Percentiles rank a stretch among this genome's conserved stretches.
These are phyloP conservation scores for Pseudogymnoascus sp. DNA, from an alignment of 2,329 filamentous ascomycete genomes.

Conservation along the genomic window DNA sequence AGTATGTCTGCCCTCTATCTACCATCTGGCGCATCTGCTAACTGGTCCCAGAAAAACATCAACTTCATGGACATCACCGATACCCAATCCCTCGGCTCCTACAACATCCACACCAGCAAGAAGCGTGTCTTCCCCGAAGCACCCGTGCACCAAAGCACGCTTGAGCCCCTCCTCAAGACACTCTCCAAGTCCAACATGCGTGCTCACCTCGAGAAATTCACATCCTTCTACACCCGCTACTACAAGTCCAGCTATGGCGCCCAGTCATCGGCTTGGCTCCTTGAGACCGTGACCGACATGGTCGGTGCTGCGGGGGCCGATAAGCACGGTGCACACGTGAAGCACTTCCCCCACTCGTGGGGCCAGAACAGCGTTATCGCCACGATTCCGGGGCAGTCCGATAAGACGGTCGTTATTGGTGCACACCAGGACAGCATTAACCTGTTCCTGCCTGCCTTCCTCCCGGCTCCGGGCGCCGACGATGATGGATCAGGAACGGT, in stretches of 20 bases:
- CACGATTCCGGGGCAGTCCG: constrained; percentile 75
- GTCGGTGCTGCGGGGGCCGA: constrained; percentile 64
- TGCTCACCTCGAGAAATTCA: constrained; percentile 68
- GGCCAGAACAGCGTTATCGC: constrained; percentile 86
- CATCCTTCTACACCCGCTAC: constrained; percentile 73
- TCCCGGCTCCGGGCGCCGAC: constrained; percentile 86
- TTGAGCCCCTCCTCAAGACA: constrained; percentile 57
- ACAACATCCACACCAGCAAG: constrained; percentile 29
- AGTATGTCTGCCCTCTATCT: constrained; percentile 43
- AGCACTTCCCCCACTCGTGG: constrained; percentile 76
- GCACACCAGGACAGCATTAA: constrained; percentile 96
- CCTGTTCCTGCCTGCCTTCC: constrained; percentile 73
- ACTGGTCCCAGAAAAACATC: constrained; percentile 56
- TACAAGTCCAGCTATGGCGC: constrained; percentile 71
- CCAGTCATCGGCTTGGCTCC: constrained; percentile 82
- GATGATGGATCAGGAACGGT: constrained; percentile 91
- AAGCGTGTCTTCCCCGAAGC: constrained; percentile 57
- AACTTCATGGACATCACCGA: constrained; percentile 95
- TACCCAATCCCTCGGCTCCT: constrained; percentile 52
- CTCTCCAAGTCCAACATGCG: constrained; percentile 71
- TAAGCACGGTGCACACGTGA: constrained; percentile 55
- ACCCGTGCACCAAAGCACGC: constrained; percentile 53
- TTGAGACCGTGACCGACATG: constrained; percentile 62
- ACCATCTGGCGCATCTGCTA: constrained; percentile 9
- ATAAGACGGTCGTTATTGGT: constrained; percentile 80